These are phyloP conservation scores for Nannochloropsis salina DNA, from an alignment of 108 stramenopile species.

Conservation along the genomic window DNA sequence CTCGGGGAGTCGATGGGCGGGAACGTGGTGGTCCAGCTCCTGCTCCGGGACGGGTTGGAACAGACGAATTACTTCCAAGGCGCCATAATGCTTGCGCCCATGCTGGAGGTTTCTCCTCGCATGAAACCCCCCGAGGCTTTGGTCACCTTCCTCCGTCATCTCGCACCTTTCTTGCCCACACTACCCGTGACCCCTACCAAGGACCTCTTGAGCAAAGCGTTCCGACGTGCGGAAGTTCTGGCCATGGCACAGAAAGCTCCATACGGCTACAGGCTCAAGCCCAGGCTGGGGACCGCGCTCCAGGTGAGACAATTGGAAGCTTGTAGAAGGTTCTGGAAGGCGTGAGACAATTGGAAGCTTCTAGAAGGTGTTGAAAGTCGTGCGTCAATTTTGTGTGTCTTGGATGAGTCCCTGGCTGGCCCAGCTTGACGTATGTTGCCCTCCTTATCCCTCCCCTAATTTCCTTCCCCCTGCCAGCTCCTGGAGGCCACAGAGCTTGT, in stretches of 20 bases:
- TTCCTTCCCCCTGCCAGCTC: neutral
- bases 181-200: neutral
- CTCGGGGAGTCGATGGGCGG: neutral
- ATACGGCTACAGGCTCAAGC: neutral
- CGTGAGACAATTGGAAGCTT: neutral
- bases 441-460: neutral
- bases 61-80: neutral
- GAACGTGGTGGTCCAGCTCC: constrained; percentile 1
- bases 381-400: neutral
- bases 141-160: neutral
- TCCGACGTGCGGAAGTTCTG: neutral
- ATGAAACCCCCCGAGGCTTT: neutral
- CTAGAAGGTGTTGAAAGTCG: neutral
- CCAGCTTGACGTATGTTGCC: neutral
- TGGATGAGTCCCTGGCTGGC: too few relatives aligned
- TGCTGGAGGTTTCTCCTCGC: neutral
- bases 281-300: neutral
- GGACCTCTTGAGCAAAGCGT: neutral
- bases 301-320: neutral
- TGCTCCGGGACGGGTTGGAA: neutral
- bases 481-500: constrained; percentile 16
- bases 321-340: neutral
- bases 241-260: neutral
- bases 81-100: neutral
- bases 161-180: neutral